A percentile compares a stretch with the other conserved stretches of the same genome.
Conservation (phyloP, 805 yeast species). For the Kockiozyma suomiensis region DNA sequence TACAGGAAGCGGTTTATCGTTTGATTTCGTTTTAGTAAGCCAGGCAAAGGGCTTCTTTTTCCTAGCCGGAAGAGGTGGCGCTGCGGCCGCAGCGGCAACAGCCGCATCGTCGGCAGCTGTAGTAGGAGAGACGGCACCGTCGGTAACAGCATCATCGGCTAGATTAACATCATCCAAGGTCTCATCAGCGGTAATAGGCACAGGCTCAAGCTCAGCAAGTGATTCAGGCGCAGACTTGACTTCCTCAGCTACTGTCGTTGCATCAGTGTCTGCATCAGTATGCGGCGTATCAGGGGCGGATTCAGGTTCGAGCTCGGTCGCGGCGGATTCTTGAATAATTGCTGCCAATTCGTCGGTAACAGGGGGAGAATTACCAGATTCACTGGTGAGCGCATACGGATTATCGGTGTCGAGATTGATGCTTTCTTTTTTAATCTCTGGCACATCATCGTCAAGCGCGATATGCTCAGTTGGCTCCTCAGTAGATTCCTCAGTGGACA, state of each 20-base stretch:
- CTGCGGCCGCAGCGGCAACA: not conserved
- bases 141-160: constrained; percentile 6
- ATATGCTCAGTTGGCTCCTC: not conserved
- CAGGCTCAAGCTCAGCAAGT: constrained; percentile 3
- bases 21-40: constrained; percentile 30
- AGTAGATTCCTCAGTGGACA: not conserved
- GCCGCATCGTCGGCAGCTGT: not conserved
- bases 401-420: not conserved
- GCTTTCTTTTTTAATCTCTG: not conserved
- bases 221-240: constrained; percentile 6
- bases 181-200: constrained; percentile 11
- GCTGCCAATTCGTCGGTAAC: no score
- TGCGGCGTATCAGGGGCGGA: constrained; percentile 1
- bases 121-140: not conserved
- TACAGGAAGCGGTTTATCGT: not conserved
- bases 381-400: not conserved
- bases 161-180: constrained; percentile 25
- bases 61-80: constrained; percentile 30
- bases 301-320: not conserved
- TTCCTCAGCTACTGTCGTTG: constrained; percentile 3
- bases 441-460: not conserved
- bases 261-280: constrained; percentile 6
- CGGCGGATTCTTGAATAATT: not conserved
- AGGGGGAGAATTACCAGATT: no score
- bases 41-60: constrained; percentile 39